phyloP scores from a whole-genome alignment of 306 rosid species.

The Cotoneaster glaucophyllus region DNA sequence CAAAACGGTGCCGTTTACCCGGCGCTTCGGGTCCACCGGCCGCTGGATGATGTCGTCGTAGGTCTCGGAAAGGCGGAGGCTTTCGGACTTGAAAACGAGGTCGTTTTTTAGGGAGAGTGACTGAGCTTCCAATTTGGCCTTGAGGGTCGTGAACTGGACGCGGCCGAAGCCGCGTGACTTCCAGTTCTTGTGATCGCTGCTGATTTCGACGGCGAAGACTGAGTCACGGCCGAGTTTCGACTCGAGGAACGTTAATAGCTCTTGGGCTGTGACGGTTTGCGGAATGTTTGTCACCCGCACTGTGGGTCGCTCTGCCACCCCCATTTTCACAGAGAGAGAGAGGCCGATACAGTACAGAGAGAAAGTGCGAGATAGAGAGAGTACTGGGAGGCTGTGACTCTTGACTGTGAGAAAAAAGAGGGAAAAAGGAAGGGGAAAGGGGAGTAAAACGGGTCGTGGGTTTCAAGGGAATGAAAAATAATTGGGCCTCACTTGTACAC shows the following conservation, averaged over 20 bases:
- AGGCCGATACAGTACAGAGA: not conserved
- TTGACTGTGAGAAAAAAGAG: not conserved
- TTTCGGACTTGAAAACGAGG: conserved; percentile 43
- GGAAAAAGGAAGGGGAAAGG: not conserved
- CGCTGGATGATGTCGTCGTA: conserved; percentile 51
- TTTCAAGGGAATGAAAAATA: not conserved
- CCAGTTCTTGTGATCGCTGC: conserved; percentile 62
- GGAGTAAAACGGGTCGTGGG: fast-evolving
- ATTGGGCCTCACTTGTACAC: too few species aligned
- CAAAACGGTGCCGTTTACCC: conserved; percentile 35
- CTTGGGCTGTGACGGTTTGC: conserved; percentile 44
- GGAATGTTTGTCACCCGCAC: conserved; percentile 58
- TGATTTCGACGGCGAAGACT: conserved; percentile 72
- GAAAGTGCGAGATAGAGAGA: not conserved
- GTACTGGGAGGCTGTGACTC: not conserved
- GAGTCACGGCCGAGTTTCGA: conserved; percentile 45
- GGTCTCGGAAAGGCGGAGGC: conserved; percentile 41
- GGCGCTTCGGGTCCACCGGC: conserved; percentile 34
- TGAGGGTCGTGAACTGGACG: conserved; percentile 59
- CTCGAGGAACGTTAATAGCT: conserved; percentile 49
- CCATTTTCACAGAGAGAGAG: conserved; percentile 22
- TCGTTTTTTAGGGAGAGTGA: conserved; percentile 26
- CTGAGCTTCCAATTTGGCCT: conserved; percentile 30
- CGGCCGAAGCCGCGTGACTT: conserved; percentile 75
- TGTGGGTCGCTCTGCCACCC: conserved; percentile 28